A percentile compares a stretch with the other conserved stretches of the same genome.
Evolutionary conservation across 805 yeast species (phyloP).

Genomic region (Lipomyces starkeyi): DNA sequence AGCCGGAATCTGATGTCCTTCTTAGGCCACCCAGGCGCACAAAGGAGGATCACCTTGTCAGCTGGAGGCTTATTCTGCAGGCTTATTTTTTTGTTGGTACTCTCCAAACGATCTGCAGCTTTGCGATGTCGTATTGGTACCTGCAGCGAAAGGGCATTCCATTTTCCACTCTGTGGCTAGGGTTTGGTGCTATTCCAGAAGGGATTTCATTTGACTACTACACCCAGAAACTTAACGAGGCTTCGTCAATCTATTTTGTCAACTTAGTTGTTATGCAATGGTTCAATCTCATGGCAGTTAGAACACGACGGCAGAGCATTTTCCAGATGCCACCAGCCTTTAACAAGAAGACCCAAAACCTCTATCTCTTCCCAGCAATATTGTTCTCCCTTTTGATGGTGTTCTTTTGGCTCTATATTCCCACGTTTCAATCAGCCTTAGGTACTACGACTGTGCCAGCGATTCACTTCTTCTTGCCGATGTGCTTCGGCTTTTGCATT

Average conservation of each 20-base stretch:
- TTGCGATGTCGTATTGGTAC: neutral
- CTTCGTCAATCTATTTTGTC: constrained; percentile 52
- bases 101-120: neutral
- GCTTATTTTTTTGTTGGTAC: neutral
- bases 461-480: constrained; percentile 55
- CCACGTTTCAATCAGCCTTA: constrained; percentile 49
- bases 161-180: neutral
- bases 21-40: neutral
- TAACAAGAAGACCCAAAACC: constrained; percentile 43
- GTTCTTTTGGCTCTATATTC: constrained; percentile 49
- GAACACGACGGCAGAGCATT: constrained; percentile 52
- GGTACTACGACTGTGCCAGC: constrained; percentile 52
- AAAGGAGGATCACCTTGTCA: neutral
- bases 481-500: constrained; percentile 54
- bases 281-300: constrained; percentile 53
- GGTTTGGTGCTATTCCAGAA: neutral
- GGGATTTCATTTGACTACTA: neutral
- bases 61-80: neutral
- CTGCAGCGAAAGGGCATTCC: neutral
- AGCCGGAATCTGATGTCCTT: neutral
- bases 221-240: neutral
- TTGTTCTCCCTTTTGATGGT: constrained; percentile 50
- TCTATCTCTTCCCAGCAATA: constrained; percentile 46
- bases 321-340: constrained; percentile 52
- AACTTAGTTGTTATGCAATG: constrained; percentile 57